phyloP scores from a whole-genome alignment of 768 basidiomycete species.

The Lentinus brumalis region DNA sequence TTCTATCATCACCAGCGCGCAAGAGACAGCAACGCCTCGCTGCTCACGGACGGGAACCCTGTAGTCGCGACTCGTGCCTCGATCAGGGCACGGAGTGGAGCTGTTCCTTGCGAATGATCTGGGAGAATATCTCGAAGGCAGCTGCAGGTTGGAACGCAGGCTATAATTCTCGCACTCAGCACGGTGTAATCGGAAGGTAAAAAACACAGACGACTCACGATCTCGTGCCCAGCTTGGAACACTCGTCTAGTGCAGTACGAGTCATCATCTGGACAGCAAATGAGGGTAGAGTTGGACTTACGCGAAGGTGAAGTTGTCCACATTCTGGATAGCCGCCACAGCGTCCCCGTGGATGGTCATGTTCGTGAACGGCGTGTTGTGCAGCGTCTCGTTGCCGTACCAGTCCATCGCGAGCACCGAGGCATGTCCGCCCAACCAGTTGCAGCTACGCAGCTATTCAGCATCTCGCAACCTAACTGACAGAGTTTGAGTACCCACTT shows the following conservation, averaged over 20 bases:
- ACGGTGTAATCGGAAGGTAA: not conserved
- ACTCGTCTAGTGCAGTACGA: conserved; percentile 40
- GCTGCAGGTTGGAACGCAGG: not conserved
- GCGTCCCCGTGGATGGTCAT: conserved; percentile 56
- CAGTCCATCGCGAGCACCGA: conserved; percentile 47
- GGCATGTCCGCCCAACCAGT: conserved; percentile 42
- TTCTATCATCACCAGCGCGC: too few relatives aligned
- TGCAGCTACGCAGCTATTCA: conserved; percentile 29
- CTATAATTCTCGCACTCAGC: not conserved
- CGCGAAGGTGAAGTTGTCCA: conserved; percentile 71
- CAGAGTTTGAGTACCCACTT: conserved; percentile 24
- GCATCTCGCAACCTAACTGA: not conserved
- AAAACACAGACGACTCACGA: conserved; percentile 42
- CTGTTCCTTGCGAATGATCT: conserved; percentile 52
- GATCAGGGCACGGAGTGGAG: conserved; percentile 47
- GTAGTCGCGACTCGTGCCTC: too few relatives aligned
- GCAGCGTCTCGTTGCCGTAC: conserved; percentile 45
- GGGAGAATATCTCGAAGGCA: conserved; percentile 44
- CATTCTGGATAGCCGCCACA: conserved; percentile 62
- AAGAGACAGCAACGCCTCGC: too few relatives aligned
- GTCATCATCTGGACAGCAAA: not conserved
- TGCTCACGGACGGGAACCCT: too few relatives aligned
- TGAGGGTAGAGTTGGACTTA: conserved; percentile 35
- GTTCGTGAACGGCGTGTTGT: conserved; percentile 46
- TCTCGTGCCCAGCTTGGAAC: conserved; percentile 61